A percentile compares a stretch with the other conserved stretches of the same genome.
phyloP scores from a whole-genome alignment of 2,329 filamentous ascomycete species.

The Alternaria burnsii region DNA sequence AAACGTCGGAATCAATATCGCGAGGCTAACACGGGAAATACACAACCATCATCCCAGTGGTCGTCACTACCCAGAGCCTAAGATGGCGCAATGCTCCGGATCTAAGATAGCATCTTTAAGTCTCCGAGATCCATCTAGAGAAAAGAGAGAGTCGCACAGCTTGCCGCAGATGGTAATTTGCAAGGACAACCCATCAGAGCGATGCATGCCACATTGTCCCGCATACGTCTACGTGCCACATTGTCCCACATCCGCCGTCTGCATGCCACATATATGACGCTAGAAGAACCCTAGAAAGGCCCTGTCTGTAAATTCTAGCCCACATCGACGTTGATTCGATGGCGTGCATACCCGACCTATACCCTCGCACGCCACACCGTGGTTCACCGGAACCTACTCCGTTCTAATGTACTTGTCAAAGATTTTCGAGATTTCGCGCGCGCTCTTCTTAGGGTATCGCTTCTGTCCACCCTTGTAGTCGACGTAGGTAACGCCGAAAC shows the following conservation, averaged over 20 bases:
- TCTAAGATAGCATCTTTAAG: conserved; percentile 9
- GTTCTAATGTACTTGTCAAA: conserved; percentile 77
- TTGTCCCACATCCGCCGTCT: conserved; percentile 4
- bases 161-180: conserved; percentile 7
- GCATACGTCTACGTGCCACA: conserved; percentile 5
- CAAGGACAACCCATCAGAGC: neutral
- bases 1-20: conserved; percentile 24
- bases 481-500: conserved; percentile 84
- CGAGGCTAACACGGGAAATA: conserved; percentile 16
- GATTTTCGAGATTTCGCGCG: conserved; percentile 72
- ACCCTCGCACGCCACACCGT: conserved; percentile 27
- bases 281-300: conserved; percentile 35
- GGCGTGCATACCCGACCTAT: conserved; percentile 16
- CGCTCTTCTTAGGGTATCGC: conserved; percentile 85
- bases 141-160: conserved; percentile 6
- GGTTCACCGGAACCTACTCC: conserved; percentile 45
- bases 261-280: conserved; percentile 17
- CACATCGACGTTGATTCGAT: conserved; percentile 10
- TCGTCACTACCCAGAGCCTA: conserved; percentile 13
- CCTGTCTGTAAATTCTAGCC: conserved; percentile 5
- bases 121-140: conserved; percentile 3
- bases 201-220: conserved; percentile 6
- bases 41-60: conserved; percentile 8
- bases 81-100: conserved; percentile 24
- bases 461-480: conserved; percentile 84